Percentiles rank a stretch among this genome's conserved stretches.
Conservation (phyloP, 2,329 filamentous ascomycete species). For the Pyricularia sp. region DNA sequence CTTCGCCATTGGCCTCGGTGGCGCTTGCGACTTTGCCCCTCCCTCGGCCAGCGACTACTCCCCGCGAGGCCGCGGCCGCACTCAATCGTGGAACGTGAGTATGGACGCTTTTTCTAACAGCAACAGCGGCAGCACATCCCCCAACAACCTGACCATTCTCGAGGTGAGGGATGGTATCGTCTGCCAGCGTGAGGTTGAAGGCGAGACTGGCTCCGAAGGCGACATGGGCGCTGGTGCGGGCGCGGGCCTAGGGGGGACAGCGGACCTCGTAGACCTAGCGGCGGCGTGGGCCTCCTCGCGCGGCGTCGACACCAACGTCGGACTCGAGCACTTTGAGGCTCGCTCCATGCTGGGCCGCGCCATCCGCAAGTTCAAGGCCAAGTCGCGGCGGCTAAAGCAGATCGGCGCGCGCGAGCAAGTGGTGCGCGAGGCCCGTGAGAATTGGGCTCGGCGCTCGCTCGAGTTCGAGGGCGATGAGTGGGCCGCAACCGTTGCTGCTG, state of each 20-base stretch:
- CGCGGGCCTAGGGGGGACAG: background rate
- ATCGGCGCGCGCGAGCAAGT: constrained; percentile 1
- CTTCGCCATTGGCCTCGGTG: background rate
- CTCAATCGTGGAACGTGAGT: background rate
- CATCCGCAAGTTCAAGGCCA: constrained; percentile 2
- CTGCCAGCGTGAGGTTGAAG: background rate
- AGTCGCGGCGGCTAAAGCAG: background rate
- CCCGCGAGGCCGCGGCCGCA: background rate
- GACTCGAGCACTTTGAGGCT: constrained; percentile 4
- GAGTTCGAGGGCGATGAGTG: background rate
- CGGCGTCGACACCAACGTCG: constrained; percentile 4
- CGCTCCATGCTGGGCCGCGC: constrained; percentile 1
- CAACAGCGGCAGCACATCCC: background rate
- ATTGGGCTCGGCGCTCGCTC: constrained; percentile 2
- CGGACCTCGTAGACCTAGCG: constrained; percentile 2
- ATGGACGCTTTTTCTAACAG: background rate
- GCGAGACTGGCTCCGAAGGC: background rate
- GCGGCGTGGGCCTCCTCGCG: constrained; percentile 2
- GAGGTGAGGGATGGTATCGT: constrained; percentile 2
- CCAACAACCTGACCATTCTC: background rate
- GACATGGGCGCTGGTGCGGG: background rate
- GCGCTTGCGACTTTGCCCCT: background rate
- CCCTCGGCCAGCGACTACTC: background rate
- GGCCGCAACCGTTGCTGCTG: too few relatives aligned
- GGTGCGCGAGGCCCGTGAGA: constrained; percentile 3